Conservation (phyloP, 1,139 yeast species). For the Lodderomyces orthopsilosis region DNA sequence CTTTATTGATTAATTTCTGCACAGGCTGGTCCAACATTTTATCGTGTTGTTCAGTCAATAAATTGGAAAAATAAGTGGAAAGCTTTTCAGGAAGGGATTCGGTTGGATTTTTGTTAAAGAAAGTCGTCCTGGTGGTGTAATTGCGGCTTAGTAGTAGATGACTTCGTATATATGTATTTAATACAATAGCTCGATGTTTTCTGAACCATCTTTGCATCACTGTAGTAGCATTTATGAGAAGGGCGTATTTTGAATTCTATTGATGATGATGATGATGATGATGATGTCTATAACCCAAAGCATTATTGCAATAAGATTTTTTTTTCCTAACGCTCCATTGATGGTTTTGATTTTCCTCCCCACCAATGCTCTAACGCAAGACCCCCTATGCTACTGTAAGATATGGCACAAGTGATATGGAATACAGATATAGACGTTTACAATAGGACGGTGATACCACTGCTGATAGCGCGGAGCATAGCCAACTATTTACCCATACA, state of each 20-base stretch:
- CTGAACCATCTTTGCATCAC: slow-evolving; percentile 7
- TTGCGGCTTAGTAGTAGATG: slow-evolving; percentile 6
- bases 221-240: slow-evolving; percentile 1
- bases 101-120: slow-evolving; percentile 8
- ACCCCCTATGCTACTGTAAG: too few species aligned
- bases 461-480: slow-evolving; percentile 35
- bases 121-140: slow-evolving; percentile 3
- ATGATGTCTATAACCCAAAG: too few species aligned
- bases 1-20: slow-evolving; percentile 13
- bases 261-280: too few species aligned
- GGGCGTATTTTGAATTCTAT: too few species aligned
- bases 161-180: slow-evolving; percentile 10
- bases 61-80: slow-evolving; percentile 8
- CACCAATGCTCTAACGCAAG: too few species aligned
- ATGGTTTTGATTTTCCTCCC: not conserved
- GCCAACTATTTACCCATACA: slow-evolving; percentile 35
- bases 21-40: slow-evolving; percentile 6
- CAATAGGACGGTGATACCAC: slow-evolving; percentile 41
- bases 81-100: slow-evolving; percentile 9
- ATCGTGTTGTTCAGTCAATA: slow-evolving; percentile 7
- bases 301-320: not conserved
- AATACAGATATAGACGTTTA: slow-evolving; percentile 49
- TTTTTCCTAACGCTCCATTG: too few species aligned
- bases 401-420: slow-evolving; percentile 49
- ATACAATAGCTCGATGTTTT: slow-evolving; percentile 6